phyloP scores from a whole-genome alignment of 768 basidiomycete species.

The Ramaria rubella region DNA sequence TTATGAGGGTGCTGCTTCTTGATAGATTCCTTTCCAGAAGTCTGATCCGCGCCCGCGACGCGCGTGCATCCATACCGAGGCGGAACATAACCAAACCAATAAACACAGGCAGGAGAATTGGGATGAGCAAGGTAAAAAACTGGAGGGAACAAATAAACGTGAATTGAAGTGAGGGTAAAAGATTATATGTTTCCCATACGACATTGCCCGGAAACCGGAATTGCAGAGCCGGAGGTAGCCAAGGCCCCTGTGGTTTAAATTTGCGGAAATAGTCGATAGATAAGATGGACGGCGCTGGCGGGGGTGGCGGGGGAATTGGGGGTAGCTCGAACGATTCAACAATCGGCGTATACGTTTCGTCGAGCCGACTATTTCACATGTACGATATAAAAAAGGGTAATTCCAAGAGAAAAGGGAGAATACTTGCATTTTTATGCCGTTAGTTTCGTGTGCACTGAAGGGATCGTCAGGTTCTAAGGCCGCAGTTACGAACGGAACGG shows the following conservation, averaged over 20 bases:
- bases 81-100: slow-evolving; percentile 49
- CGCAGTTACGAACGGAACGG: slow-evolving; percentile 79
- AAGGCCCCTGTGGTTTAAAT: slow-evolving; percentile 31
- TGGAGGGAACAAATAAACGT: slow-evolving; percentile 19
- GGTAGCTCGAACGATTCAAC: slow-evolving; percentile 48
- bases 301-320: slow-evolving; percentile 34
- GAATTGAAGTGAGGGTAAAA: not conserved
- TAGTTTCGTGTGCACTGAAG: slow-evolving; percentile 48
- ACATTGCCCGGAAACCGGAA: slow-evolving; percentile 64
- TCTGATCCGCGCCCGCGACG: slow-evolving; percentile 60
- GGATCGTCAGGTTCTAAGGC: slow-evolving; percentile 64
- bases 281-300: slow-evolving; percentile 31
- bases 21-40: slow-evolving; percentile 52
- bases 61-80: slow-evolving; percentile 48
- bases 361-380: slow-evolving; percentile 40
- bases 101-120: slow-evolving; percentile 57
- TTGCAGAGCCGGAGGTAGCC: slow-evolving; percentile 55
- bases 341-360: slow-evolving; percentile 50
- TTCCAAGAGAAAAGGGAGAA: not conserved
- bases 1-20: slow-evolving; percentile 43
- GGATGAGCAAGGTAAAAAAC: slow-evolving; percentile 50
- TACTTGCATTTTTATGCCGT: slow-evolving; percentile 57
- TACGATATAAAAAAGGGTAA: slow-evolving; percentile 4
- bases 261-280: slow-evolving; percentile 41
- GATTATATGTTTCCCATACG: slow-evolving; percentile 34